phyloP scores from a whole-genome alignment of 306 rosid genomes.

The Dryas octopetala region DNA sequence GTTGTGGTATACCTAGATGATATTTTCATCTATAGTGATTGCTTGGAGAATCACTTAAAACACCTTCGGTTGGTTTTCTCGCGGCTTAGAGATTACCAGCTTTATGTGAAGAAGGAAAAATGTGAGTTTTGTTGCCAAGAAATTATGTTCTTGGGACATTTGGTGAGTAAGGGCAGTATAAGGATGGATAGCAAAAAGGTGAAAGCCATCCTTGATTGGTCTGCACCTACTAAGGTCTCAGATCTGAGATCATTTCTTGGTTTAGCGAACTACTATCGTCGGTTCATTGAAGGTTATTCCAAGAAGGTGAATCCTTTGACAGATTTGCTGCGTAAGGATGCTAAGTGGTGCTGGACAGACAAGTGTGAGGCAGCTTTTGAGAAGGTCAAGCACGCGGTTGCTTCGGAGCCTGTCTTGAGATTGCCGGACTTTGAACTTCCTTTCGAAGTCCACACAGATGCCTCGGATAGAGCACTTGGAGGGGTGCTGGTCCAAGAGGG shows the following conservation, averaged over 20 bases:
- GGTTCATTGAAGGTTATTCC: no score
- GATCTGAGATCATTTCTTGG: background rate
- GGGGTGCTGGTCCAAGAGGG: no score
- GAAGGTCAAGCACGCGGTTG: no score
- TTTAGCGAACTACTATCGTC: no score
- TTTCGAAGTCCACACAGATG: no score
- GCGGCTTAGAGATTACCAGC: background rate
- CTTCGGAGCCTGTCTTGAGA: no score
- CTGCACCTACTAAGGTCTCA: background rate
- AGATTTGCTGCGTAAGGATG: no score
- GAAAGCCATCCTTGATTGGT: background rate
- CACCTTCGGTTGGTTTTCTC: background rate
- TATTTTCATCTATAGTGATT: background rate
- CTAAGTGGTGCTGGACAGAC: no score
- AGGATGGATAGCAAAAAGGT: background rate
- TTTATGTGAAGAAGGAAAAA: conserved; percentile 19
- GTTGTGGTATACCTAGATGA: background rate
- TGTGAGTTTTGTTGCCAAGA: background rate
- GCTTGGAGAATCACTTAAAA: background rate
- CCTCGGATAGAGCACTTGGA: no score
- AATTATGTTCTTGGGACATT: conserved; percentile 9
- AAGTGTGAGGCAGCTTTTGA: no score
- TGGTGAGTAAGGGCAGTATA: background rate
- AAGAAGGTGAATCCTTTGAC: no score
- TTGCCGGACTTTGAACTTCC: no score